A percentile compares a stretch with the other conserved stretches of the same genome.
Evolutionary conservation across 441 rosid species (phyloP).

Genomic region (Rhodomyrtus psidioides): DNA sequence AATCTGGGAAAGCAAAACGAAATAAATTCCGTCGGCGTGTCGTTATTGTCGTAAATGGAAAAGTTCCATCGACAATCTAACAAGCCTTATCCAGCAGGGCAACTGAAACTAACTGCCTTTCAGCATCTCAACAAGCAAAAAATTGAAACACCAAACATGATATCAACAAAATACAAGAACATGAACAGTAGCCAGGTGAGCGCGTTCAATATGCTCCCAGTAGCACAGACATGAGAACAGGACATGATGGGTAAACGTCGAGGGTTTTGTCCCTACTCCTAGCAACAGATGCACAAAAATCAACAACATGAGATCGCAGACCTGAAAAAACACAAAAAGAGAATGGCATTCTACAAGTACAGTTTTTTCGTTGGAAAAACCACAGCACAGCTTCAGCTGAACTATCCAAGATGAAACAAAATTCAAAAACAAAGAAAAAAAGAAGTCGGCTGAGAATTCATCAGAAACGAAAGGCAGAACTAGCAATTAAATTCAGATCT

Average conservation of each 20-base stretch:
- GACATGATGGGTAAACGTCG: neutral
- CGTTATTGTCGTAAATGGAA: neutral
- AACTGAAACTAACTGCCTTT: neutral
- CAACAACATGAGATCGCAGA: neutral
- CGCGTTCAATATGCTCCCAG: neutral
- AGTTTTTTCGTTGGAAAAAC: neutral
- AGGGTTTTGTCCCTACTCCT: neutral
- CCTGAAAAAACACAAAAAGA: neutral
- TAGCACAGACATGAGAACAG: neutral
- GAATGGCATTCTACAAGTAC: neutral
- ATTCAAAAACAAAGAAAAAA: constrained; percentile 5
- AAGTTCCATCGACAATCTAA: neutral
- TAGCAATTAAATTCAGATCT: constrained; percentile 49
- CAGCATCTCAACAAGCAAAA: neutral
- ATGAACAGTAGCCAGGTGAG: neutral
- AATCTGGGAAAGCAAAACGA: neutral
- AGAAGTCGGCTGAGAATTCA: neutral
- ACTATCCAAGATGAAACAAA: neutral
- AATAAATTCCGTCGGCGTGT: neutral
- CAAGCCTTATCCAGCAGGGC: neutral
- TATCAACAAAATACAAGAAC: neutral
- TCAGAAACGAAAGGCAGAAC: constrained; percentile 26
- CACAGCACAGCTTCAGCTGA: neutral
- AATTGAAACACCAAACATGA: neutral
- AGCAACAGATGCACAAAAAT: neutral